phyloP scores from a whole-genome alignment of 2,329 filamentous ascomycete genomes.

The Aspergillus japonicus region DNA sequence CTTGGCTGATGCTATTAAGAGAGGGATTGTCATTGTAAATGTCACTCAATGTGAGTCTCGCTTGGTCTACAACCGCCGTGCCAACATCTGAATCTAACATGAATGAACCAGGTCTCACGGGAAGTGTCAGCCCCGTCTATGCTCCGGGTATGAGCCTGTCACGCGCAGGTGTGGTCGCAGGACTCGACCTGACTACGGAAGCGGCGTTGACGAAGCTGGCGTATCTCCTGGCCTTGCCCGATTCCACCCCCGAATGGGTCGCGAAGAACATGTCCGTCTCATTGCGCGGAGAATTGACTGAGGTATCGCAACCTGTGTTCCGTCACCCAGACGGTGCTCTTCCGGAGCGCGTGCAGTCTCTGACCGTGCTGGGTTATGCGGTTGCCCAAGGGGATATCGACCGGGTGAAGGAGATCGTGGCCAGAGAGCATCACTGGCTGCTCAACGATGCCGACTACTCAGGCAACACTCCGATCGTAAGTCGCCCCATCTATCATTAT shows the following conservation, averaged over 20 bases:
- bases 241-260: conserved; percentile 64
- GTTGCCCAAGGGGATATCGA: conserved; percentile 69
- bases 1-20: conserved; percentile 71
- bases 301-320: conserved; percentile 70
- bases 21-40: conserved; percentile 84
- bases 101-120: conserved; percentile 50
- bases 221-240: conserved; percentile 72
- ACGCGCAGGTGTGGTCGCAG: conserved; percentile 81
- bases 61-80: conserved; percentile 38
- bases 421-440: conserved; percentile 64
- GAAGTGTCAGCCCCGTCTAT: conserved; percentile 75
- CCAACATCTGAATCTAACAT: conserved; percentile 25
- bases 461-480: conserved; percentile 65
- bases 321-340: conserved; percentile 66
- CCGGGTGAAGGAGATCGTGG: conserved; percentile 66
- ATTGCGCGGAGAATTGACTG: conserved; percentile 82
- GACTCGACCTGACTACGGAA: conserved; percentile 84
- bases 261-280: conserved; percentile 69
- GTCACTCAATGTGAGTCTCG: conserved; percentile 76
- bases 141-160: conserved; percentile 75
- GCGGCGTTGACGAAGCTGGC: conserved; percentile 88
- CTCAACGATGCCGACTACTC: conserved; percentile 77
- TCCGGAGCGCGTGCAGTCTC: conserved; percentile 60
- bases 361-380: conserved; percentile 76
- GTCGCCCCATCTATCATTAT: conserved; percentile 7